These are phyloP conservation scores for Botryosphaeria dothidea DNA, from an alignment of 2,329 filamentous ascomycete species.

Conservation along the genomic window DNA sequence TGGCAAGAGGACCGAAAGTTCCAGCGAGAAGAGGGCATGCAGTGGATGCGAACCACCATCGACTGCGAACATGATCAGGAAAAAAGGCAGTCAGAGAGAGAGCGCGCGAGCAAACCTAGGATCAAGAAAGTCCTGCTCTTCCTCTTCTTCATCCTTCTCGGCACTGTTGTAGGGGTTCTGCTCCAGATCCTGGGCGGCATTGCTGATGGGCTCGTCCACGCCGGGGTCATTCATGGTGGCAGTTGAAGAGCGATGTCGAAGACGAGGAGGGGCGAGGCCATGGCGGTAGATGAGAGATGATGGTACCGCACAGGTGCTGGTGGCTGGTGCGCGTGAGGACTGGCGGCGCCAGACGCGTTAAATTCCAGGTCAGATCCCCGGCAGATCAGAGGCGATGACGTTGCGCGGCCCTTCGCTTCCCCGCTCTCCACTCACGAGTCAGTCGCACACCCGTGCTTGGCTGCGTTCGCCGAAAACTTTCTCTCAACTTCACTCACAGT, in stretches of 20 bases:
- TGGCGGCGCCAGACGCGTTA: slow-evolving; percentile 1
- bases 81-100: background rate
- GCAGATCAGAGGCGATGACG: slow-evolving; percentile 1
- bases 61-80: slow-evolving; percentile 30
- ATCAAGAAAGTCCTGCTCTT: slow-evolving; percentile 45
- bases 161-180: slow-evolving; percentile 33
- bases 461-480: background rate
- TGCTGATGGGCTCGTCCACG: slow-evolving; percentile 50
- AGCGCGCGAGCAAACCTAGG: slow-evolving; percentile 37
- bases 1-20: slow-evolving; percentile 58
- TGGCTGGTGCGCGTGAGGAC: background rate
- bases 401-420: background rate
- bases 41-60: slow-evolving; percentile 64
- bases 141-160: slow-evolving; percentile 37
- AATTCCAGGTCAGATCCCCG: background rate
- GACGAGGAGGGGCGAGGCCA: background rate
- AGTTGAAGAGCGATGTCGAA: background rate
- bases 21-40: slow-evolving; percentile 58
- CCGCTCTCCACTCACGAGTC: background rate
- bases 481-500: background rate
- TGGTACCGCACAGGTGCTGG: background rate
- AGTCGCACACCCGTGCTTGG: background rate
- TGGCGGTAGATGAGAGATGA: background rate
- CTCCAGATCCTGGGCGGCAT: slow-evolving; percentile 50
- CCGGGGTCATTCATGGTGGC: slow-evolving; percentile 54